phyloP scores from a whole-genome alignment of 2,329 filamentous ascomycete species.

The Coniosporium tulheliwenetii region DNA sequence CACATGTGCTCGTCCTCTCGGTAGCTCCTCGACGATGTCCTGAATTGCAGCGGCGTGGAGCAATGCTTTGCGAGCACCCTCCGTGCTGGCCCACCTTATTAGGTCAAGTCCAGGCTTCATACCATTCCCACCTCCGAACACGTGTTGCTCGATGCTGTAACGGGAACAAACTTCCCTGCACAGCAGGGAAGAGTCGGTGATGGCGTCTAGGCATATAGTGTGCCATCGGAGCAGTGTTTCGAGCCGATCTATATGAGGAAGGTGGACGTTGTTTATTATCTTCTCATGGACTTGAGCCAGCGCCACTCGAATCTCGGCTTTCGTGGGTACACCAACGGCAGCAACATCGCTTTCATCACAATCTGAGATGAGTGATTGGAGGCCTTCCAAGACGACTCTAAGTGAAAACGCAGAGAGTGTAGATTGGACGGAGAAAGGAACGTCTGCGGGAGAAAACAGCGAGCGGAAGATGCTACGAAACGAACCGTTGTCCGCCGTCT shows the following conservation, averaged over 20 bases:
- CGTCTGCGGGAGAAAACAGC: conserved; percentile 19
- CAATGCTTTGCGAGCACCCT: conserved; percentile 24
- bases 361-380: conserved; percentile 27
- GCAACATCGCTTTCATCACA: conserved; percentile 20
- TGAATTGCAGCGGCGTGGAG: conserved; percentile 30
- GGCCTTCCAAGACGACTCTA: conserved; percentile 26
- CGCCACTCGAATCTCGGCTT: conserved; percentile 21
- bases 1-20: conserved; percentile 27
- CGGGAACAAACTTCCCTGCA: conserved; percentile 22
- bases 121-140: conserved; percentile 17
- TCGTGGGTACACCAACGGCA: conserved; percentile 23
- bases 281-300: conserved; percentile 23
- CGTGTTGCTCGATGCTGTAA: conserved; percentile 22
- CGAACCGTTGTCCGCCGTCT: conserved; percentile 16
- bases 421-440: conserved; percentile 15
- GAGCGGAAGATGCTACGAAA: conserved; percentile 25
- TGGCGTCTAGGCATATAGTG: conserved; percentile 26
- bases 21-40: conserved; percentile 29
- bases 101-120: conserved; percentile 19
- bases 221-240: conserved; percentile 29
- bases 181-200: conserved; percentile 23
- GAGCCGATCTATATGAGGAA: conserved; percentile 20
- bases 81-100: conserved; percentile 20
- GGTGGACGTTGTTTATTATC: conserved; percentile 20
- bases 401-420: conserved; percentile 23